Conservation (phyloP, 768 basidiomycete species). For the Austroboletus festivus region DNA sequence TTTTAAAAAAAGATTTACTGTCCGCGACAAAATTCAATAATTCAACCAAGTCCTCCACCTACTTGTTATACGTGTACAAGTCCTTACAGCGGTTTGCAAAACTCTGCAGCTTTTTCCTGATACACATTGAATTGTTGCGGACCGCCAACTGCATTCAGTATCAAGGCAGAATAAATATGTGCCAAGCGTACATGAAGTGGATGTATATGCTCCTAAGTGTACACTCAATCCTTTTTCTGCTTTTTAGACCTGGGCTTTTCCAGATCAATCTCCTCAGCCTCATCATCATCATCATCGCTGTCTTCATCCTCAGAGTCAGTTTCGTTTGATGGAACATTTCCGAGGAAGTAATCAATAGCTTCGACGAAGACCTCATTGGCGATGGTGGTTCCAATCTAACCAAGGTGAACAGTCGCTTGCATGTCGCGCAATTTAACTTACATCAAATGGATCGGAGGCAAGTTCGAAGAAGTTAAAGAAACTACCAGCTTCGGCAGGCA, state of each 20-base stretch:
- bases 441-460: conserved; percentile 62
- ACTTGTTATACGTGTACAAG: too few species aligned
- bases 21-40: too few species aligned
- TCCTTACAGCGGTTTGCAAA: too few species aligned
- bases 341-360: conserved; percentile 80
- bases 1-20: too few species aligned
- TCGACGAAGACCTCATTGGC: conserved; percentile 79
- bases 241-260: conserved; percentile 81
- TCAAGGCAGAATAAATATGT: conserved; percentile 29
- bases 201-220: conserved; percentile 10
- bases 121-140: conserved; percentile 1
- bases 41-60: too few species aligned
- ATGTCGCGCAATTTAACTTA: conserved; percentile 34
- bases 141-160: conserved; percentile 4
- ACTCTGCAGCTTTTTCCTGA: not conserved
- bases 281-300: conserved; percentile 71
- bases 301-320: conserved; percentile 65
- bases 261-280: conserved; percentile 83
- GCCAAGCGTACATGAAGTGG: conserved; percentile 8
- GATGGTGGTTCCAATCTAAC: conserved; percentile 67
- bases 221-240: conserved; percentile 44
- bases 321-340: conserved; percentile 57
- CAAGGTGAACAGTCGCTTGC: conserved; percentile 6
- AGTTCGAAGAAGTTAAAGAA: conserved; percentile 88
- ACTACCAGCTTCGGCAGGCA: conserved; percentile 66